Evolutionary conservation across 768 basidiomycete species (phyloP), one percentile per base, ranked within the genome.

Genomic region (Mycena indigotica): DNA sequence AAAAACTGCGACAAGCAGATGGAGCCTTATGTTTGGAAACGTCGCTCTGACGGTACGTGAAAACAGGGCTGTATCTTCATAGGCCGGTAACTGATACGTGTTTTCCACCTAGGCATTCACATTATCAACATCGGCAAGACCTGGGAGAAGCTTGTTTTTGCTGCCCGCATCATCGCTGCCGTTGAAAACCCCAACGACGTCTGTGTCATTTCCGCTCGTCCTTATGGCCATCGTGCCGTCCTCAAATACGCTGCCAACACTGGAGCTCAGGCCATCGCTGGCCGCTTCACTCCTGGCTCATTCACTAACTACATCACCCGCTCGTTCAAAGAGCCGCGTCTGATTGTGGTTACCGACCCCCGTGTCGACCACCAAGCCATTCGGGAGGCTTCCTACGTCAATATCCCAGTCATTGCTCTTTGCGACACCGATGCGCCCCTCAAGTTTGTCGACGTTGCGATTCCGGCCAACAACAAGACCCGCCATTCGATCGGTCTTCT

Each of bases 1-100:
- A 98, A 98, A 90, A 97, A 98, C 79, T 96, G 95, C 81, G 96
- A 98, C 75, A 97, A 95, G 86, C 91, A 95, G 76, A 99, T 99
- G 97, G 86, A 90, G 70, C 83, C 92, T 54, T 99, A 99, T 76
- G 93, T 99, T 77, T 98, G 88, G 89, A 98, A 95, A 82, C 82
- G 96, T 74, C 85, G 97, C 71, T 73, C 87, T 61, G 97, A 99
- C 77, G 97, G 97, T 95, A 68, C 74, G 91, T 74, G 28, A n/a
- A 10, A n/a, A 38, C 21, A 8, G n/a, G n/a, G n/a, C n/a, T n/a
- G n/a, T n/a, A 24, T 16, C 45, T 45, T 39, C 55, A 28, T 51
- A 23, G 54, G 10, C 41, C 10, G 16, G 29, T 30, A 53, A 45
- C 28, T 49, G 39, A 45, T 45, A 63, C 55, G 53, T 56, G 61